These are phyloP conservation scores for Spizellomyces sp. DNA, from an alignment of 192 early-diverging fungal genomes.

Conservation along the genomic window DNA sequence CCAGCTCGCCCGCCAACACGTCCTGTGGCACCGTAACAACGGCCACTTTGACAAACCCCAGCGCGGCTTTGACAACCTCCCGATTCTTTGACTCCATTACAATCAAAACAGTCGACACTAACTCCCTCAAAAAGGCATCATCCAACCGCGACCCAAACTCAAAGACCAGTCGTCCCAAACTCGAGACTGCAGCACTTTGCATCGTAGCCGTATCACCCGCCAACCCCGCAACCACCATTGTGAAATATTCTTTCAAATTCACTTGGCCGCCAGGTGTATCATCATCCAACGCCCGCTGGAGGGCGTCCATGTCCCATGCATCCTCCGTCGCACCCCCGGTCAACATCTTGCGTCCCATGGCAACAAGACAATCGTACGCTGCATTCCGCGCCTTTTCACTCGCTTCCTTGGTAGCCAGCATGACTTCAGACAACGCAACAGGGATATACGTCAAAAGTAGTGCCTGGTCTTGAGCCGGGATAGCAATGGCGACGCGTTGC, in stretches of 20 bases:
- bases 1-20: slow-evolving; percentile 70
- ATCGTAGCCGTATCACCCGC: slow-evolving; percentile 88
- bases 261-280: slow-evolving; percentile 9
- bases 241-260: slow-evolving; percentile 74
- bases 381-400: slow-evolving; percentile 83
- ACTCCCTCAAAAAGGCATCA: slow-evolving; percentile 64
- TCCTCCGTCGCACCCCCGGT: slow-evolving; percentile 5
- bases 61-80: slow-evolving; percentile 87
- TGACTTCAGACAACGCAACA: slow-evolving; percentile 84
- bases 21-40: slow-evolving; percentile 76
- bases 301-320: slow-evolving; percentile 17
- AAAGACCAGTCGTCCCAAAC: slow-evolving; percentile 83
- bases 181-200: slow-evolving; percentile 87
- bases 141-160: slow-evolving; percentile 75
- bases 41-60: slow-evolving; percentile 94
- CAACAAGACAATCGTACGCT: slow-evolving; percentile 83
- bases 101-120: slow-evolving; percentile 78
- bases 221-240: slow-evolving; percentile 93
- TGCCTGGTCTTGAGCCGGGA: slow-evolving; percentile 56
- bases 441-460: slow-evolving; percentile 82
- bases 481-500: slow-evolving; percentile 59
- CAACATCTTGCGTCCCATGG: slow-evolving; percentile 90
- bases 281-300: slow-evolving; percentile 1
- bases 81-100: slow-evolving; percentile 80
- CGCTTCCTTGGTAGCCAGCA: slow-evolving; percentile 90